A percentile compares a stretch with the other conserved stretches of the same genome.
Conservation (phyloP, 805 yeast species). For the Torulaspora indica region DNA sequence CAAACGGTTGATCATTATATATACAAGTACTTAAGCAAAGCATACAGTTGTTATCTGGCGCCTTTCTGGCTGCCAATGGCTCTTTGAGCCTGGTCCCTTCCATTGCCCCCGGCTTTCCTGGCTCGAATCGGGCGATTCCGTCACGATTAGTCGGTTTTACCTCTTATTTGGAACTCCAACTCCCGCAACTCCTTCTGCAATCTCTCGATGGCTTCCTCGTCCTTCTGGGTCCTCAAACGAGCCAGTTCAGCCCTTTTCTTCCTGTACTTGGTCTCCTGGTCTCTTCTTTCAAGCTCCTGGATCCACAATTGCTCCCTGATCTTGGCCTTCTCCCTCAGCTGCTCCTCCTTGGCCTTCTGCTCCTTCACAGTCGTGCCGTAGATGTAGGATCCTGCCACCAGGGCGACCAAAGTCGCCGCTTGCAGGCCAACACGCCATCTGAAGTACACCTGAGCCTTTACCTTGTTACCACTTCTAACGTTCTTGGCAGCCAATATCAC, state of each 20-base stretch:
- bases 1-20: constrained; percentile 3
- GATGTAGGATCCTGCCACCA: constrained; percentile 71
- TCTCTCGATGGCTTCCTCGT: constrained; percentile 29
- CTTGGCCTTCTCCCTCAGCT: constrained; percentile 71
- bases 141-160: constrained; percentile 7
- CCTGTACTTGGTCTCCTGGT: constrained; percentile 62
- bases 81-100: not conserved
- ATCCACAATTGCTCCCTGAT: constrained; percentile 84
- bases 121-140: not conserved
- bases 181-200: constrained; percentile 30
- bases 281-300: constrained; percentile 84
- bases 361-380: constrained; percentile 52
- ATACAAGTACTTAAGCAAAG: constrained; percentile 2
- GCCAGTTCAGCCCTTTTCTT: constrained; percentile 63
- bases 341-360: constrained; percentile 55
- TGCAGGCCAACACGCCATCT: constrained; percentile 87
- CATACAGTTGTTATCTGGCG: not conserved
- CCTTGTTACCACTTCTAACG: constrained; percentile 63
- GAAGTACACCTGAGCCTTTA: constrained; percentile 79
- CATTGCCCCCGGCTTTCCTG: not conserved
- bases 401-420: constrained; percentile 74
- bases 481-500: constrained; percentile 74
- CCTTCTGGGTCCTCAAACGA: constrained; percentile 41
- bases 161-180: constrained; percentile 24
- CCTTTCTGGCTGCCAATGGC: not conserved